Evolutionary conservation across 2,329 filamentous ascomycete species (phyloP).

Genomic region (Teratosphaeria pseudoeucalypti): DNA sequence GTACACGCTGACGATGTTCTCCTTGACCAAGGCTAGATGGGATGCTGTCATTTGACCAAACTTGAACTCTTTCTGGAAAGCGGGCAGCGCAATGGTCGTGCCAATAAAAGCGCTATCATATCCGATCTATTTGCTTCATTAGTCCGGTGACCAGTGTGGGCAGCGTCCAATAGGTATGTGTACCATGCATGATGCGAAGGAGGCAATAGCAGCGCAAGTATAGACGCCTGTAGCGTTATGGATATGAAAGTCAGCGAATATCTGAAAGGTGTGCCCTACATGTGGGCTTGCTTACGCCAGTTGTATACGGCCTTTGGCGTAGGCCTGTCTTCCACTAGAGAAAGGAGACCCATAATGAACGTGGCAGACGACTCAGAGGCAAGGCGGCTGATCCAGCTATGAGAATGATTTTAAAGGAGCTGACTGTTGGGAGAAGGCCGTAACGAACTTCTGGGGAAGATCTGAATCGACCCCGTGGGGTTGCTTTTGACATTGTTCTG

Average conservation of each 20-base stretch:
- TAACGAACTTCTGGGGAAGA: background rate
- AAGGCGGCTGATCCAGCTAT: background rate
- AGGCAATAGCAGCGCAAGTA: constrained; percentile 43
- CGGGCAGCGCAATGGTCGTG: constrained; percentile 59
- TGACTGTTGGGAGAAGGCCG: background rate
- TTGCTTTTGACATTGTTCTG: background rate
- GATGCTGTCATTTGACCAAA: constrained; percentile 42
- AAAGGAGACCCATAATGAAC: constrained; percentile 26
- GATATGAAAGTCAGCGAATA: background rate
- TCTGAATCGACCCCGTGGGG: background rate
- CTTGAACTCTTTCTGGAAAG: constrained; percentile 59
- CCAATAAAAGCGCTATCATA: constrained; percentile 55
- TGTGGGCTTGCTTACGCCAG: constrained; percentile 30
- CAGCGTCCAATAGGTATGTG: background rate
- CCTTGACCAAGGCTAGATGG: constrained; percentile 50
- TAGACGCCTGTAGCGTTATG: constrained; percentile 31
- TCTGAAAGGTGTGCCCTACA: background rate
- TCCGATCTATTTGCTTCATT: constrained; percentile 39
- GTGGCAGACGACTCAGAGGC: background rate
- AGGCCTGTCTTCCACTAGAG: constrained; percentile 34
- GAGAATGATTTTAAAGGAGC: background rate
- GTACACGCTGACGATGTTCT: constrained; percentile 72
- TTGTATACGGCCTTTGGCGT: constrained; percentile 50
- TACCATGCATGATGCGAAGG: constrained; percentile 49
- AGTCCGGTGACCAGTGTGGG: constrained; percentile 19